phyloP scores from a whole-genome alignment of 2,329 filamentous ascomycete genomes.

The Teratosphaeriaceae sp. region DNA sequence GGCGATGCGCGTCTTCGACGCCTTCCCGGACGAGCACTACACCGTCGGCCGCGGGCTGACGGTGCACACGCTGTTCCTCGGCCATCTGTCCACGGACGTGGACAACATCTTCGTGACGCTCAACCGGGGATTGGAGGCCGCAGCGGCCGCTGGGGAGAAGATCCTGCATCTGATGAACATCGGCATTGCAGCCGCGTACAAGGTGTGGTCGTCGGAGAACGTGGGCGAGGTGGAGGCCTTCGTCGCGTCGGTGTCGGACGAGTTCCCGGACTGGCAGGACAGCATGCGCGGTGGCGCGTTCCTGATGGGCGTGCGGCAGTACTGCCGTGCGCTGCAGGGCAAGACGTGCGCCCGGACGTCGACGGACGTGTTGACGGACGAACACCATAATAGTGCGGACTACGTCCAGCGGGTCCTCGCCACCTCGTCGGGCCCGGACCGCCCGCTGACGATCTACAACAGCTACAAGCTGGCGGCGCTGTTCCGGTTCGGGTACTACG shows the following conservation, averaged over 20 bases:
- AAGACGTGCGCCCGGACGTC: conserved; percentile 55
- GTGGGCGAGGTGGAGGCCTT: conserved; percentile 62
- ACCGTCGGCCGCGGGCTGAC: conserved; percentile 63
- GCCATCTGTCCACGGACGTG: conserved; percentile 62
- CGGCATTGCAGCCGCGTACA: conserved; percentile 59
- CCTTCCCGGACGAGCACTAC: conserved; percentile 55
- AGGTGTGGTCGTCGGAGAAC: conserved; percentile 64
- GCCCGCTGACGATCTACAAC: conserved; percentile 63
- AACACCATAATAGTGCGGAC: conserved; percentile 55
- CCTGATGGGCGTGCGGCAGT: conserved; percentile 59
- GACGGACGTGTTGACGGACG: conserved; percentile 57
- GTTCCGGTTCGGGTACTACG: conserved; percentile 37
- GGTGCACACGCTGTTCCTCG: conserved; percentile 62
- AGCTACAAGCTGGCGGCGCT: conserved; percentile 41
- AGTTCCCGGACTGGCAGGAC: conserved; percentile 64
- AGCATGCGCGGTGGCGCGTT: conserved; percentile 69
- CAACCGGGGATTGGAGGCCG: conserved; percentile 60
- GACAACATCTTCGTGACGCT: conserved; percentile 52
- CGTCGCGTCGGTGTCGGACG: conserved; percentile 63
- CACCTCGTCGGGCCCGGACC: conserved; percentile 50
- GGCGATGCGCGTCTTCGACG: conserved; percentile 58
- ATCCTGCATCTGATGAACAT: conserved; percentile 66
- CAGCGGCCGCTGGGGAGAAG: conserved; percentile 61
- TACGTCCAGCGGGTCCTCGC: conserved; percentile 47
- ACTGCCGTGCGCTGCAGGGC: conserved; percentile 63